Conservation (phyloP, 371 early-diverging fungal species). For the Mortierella sp. region DNA sequence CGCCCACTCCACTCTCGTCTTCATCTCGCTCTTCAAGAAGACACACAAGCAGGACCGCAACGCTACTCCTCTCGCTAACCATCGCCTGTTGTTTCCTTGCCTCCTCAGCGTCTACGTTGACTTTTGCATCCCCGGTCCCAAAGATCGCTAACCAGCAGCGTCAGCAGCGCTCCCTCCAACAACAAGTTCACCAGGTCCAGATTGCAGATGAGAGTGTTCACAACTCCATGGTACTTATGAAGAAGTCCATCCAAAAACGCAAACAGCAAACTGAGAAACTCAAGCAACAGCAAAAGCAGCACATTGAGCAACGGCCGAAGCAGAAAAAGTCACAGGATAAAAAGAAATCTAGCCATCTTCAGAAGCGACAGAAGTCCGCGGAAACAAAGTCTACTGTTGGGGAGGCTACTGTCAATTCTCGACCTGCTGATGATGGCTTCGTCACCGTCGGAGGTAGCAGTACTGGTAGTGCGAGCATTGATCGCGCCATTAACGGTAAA, state of each 20-base stretch:
- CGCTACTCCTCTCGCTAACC: constrained; percentile 18
- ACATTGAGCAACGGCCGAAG: not conserved
- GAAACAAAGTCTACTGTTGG: too few relatives aligned
- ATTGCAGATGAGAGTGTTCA: constrained; percentile 31
- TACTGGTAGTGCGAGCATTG: too few relatives aligned
- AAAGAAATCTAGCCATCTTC: not conserved
- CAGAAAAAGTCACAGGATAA: not conserved
- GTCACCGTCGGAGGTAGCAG: too few relatives aligned
- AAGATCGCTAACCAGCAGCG: not conserved
- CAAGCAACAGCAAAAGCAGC: constrained; percentile 6
- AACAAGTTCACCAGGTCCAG: constrained; percentile 37
- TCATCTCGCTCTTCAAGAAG: not conserved
- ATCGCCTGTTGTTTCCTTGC: constrained; percentile 24
- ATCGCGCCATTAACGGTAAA: too few relatives aligned
- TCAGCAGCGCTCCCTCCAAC: constrained; percentile 14
- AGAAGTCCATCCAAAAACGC: constrained; percentile 26
- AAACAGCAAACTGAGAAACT: not conserved
- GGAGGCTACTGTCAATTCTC: too few relatives aligned
- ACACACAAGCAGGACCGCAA: not conserved
- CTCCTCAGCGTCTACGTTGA: not conserved
- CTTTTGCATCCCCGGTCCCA: constrained; percentile 6
- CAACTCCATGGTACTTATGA: constrained; percentile 17
- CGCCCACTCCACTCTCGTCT: not conserved
- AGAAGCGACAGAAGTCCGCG: not conserved
- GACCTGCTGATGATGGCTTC: too few relatives aligned